A percentile compares a stretch with the other conserved stretches of the same genome.
Conservation (phyloP, 176 grass and related monocot genomes). For the Tillandsia leiboldiana region DNA sequence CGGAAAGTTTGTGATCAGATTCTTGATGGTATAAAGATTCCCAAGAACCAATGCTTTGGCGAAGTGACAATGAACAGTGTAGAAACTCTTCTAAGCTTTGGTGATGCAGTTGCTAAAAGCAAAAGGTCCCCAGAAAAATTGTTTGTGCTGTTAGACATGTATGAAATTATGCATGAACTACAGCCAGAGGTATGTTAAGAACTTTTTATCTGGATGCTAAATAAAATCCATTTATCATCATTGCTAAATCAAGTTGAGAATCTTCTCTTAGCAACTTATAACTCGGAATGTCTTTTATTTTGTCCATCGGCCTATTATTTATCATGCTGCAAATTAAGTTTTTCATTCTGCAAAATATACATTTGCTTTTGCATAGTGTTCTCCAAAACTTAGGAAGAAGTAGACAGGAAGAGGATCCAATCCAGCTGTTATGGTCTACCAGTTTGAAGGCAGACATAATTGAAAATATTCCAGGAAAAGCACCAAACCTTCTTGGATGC, state of each 20-base stretch:
- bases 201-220: background rate
- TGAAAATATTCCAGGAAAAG: no score
- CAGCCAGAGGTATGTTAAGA: constrained; percentile 50
- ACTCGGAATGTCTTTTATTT: no score
- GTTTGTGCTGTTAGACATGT: constrained; percentile 90
- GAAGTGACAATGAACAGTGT: constrained; percentile 68
- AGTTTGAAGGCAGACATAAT: no score
- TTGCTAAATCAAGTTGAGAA: no score
- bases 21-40: constrained; percentile 60
- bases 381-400: no score
- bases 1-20: constrained; percentile 84
- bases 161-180: constrained; percentile 93
- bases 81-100: constrained; percentile 77
- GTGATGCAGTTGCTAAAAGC: constrained; percentile 89
- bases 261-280: no score
- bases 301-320: no score
- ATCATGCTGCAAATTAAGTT: background rate
- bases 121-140: constrained; percentile 94
- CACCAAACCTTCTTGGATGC: no score
- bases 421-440: no score
- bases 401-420: no score
- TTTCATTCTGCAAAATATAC: no score
- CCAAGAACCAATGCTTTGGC: constrained; percentile 75
- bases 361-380: no score
- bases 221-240: background rate